Base-by-base conservation (phyloP, 768 basidiomycete species). In the Russula dissimulans region DNA sequence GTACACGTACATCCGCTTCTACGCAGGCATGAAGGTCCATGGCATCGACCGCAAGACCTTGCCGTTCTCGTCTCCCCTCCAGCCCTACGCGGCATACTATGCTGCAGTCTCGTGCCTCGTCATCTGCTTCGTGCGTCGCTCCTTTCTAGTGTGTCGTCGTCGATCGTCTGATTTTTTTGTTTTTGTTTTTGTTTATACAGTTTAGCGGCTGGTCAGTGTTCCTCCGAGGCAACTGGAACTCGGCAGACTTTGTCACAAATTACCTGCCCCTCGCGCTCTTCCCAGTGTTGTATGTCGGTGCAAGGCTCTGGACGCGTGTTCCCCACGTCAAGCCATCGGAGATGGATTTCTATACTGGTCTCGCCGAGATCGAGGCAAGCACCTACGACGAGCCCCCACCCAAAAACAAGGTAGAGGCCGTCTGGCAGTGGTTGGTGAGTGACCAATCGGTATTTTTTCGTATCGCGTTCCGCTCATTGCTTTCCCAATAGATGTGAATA, bases 371-470 rank as follows among this genome's bases (percentile, higher is more conserved):
- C 43, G 72, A 69, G 69, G 72, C 69, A 62, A 66, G 54, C 5
- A 57, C 62, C 5, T 81, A 80, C 66, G 87, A 91, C 46, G 87
- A 91, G 18, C 80, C 79, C 6, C 82, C 84, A 14, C 89, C 92
- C 3, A 82, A 64, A 66, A 92, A 87, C 69, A 80, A 73, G 67
- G 0, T 73, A 3, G 89, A 89, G 58, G 82, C 81, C 31, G 78
- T 91, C 72, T 93, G 91, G 91, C 73, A 72, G 60, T 88, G 86
- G 86, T 72, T 94, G 71, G 87, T 93, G 62, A 75, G 86, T 74
- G 38, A n/a, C 11, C n/a, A 9, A 32, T 15, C 48, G 11, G 43
- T 52, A 18, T 5, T 34, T 34, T 41, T 47, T 32, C 22, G 31
- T 15, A 41, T 34, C 4, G 22, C 41, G 32, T 39, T 26, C n/a